Percentiles rank a stretch among this genome's conserved stretches.
Evolutionary conservation across 345 rosid genomes (phyloP).

Genomic region (Psidium guajava): DNA sequence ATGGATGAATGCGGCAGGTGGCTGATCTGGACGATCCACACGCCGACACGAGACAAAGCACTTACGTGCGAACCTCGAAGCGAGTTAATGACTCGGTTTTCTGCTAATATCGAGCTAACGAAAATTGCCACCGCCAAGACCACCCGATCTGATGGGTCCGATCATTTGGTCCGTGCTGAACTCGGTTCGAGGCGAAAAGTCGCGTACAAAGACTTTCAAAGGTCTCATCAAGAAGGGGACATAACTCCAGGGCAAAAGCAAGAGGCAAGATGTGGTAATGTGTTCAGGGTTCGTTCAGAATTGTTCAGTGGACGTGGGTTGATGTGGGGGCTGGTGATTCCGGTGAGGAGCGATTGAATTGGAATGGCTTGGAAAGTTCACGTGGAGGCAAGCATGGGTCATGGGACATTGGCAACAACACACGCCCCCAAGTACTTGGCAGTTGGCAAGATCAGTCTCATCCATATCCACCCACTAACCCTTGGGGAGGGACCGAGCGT

Average conservation of each 20-base stretch:
- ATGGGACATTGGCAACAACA: not conserved
- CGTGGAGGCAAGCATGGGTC: conserved; percentile 21
- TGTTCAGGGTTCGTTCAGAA: not conserved
- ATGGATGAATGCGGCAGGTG: not conserved
- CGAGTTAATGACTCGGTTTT: not conserved
- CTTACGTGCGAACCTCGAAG: not conserved
- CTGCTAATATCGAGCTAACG: not conserved
- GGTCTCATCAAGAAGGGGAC: not conserved
- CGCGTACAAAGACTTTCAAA: not conserved
- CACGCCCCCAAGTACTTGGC: not conserved
- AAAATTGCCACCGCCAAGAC: not conserved
- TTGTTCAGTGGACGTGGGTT: not conserved
- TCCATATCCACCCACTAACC: not conserved
- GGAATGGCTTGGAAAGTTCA: conserved; percentile 19
- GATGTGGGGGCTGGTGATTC: not conserved
- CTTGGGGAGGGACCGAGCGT: not conserved
- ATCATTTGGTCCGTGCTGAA: not conserved
- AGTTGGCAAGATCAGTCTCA: not conserved
- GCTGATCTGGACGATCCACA: not conserved
- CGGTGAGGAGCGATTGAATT: not conserved
- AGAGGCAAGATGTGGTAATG: not conserved
- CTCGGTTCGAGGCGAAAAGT: not conserved
- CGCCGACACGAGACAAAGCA: not conserved
- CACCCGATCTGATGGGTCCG: not conserved
- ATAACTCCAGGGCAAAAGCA: not conserved